A percentile compares a stretch with the other conserved stretches of the same genome.
Conservation (phyloP, 106 monocot genomes). For the Phalaenopsis aphrodite region DNA sequence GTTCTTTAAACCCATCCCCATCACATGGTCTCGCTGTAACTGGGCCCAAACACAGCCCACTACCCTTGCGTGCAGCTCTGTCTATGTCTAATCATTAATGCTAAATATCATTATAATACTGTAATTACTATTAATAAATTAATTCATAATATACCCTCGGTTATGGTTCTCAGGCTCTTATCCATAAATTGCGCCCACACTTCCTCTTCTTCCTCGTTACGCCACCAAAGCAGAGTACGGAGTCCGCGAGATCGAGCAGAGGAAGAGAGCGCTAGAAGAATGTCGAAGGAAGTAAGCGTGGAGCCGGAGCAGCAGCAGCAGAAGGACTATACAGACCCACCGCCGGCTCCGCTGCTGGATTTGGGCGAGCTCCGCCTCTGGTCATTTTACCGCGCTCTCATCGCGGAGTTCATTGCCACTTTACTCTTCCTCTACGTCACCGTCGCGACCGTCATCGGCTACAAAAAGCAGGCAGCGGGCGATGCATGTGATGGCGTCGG, state of each 20-base stretch:
- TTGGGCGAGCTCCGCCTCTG: conserved; percentile 17
- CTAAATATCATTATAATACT: no score
- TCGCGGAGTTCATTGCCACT: conserved; percentile 19
- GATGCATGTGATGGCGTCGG: conserved; percentile 15
- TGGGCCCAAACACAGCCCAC: not conserved
- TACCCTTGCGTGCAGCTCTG: not conserved
- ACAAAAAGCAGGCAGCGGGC: conserved; percentile 9
- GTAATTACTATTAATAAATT: not conserved
- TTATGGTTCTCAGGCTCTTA: conserved; percentile 2
- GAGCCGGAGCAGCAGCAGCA: conserved; percentile 10
- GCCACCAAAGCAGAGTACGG: not conserved
- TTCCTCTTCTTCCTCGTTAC: not conserved
- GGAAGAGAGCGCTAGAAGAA: not conserved
- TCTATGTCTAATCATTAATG: no score
- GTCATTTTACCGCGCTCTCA: conserved; percentile 20
- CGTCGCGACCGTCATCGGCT: conserved; percentile 18
- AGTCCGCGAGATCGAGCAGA: not conserved
- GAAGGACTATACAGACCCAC: conserved; percentile 17
- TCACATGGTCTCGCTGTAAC: conserved; percentile 8
- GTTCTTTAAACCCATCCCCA: not conserved
- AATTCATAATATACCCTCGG: not conserved
- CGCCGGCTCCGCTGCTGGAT: conserved; percentile 18
- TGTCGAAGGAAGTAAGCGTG: conserved; percentile 11
- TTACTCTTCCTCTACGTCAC: conserved; percentile 19
- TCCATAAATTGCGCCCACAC: not conserved